A percentile compares a stretch with the other conserved stretches of the same genome.
Evolutionary conservation across 163 green algal genomes (phyloP).

Genomic region (Chloromonas sp.): DNA sequence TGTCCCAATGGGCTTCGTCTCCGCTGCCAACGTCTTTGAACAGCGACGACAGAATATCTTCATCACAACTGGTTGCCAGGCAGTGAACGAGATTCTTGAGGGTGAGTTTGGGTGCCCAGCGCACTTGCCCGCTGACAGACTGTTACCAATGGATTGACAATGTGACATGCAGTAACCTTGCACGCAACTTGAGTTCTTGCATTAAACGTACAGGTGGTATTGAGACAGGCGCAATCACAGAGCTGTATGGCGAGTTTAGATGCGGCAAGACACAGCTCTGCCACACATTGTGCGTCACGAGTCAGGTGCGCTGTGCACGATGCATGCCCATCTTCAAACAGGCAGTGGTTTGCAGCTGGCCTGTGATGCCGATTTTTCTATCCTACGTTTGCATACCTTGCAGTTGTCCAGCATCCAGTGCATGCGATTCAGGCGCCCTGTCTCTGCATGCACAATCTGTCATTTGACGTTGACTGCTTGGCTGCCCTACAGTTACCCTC

Average conservation of each 20-base stretch:
- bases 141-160: not conserved
- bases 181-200: not conserved
- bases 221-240: constrained; percentile 96
- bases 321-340: too few relatives aligned
- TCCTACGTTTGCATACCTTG: too few relatives aligned
- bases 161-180: not conserved
- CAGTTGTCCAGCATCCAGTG: too few relatives aligned
- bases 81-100: constrained; percentile 78
- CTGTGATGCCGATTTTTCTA: too few relatives aligned
- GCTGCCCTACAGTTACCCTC: constrained; percentile 72
- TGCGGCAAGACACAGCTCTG: constrained; percentile 97
- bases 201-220: constrained; percentile 68
- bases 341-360: too few relatives aligned
- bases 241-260: constrained; percentile 97
- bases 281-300: constrained; percentile 96
- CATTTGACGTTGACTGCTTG: too few relatives aligned
- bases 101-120: not conserved
- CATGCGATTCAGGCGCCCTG: too few relatives aligned
- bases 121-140: too few relatives aligned
- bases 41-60: constrained; percentile 79
- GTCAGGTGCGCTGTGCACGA: constrained; percentile 57
- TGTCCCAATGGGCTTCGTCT: constrained; percentile 93
- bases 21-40: constrained; percentile 73
- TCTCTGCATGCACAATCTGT: too few relatives aligned
- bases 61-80: constrained; percentile 87